phyloP scores from a whole-genome alignment of 345 rosid species.

The Populus alba region DNA sequence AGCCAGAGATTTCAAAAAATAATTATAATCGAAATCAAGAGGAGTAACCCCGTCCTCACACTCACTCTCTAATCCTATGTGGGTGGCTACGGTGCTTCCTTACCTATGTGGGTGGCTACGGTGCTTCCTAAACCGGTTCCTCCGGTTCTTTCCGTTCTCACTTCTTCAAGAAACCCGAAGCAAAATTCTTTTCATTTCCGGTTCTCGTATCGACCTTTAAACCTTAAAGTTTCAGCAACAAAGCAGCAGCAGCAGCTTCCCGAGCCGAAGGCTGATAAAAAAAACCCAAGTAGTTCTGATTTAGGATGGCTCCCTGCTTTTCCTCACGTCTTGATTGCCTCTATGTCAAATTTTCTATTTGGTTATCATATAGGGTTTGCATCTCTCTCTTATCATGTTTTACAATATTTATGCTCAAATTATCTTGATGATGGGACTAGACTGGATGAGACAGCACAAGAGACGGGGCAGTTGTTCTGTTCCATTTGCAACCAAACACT shows the following conservation, averaged over 20 bases:
- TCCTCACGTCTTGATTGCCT: slow-evolving; percentile 61
- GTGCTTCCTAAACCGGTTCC: slow-evolving; percentile 29
- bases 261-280: slow-evolving; percentile 20
- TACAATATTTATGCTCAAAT: not conserved
- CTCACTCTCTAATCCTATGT: slow-evolving; percentile 15
- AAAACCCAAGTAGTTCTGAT: slow-evolving; percentile 29
- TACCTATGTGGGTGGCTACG: slow-evolving; percentile 38
- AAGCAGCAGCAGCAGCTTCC: slow-evolving; percentile 23
- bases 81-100: slow-evolving; percentile 24
- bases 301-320: slow-evolving; percentile 72
- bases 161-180: not conserved
- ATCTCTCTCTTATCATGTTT: not conserved
- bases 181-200: slow-evolving; percentile 8
- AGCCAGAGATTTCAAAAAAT: too few species aligned
- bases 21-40: too few species aligned
- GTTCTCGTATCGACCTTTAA: slow-evolving; percentile 19
- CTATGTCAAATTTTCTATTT: slow-evolving; percentile 73
- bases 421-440: too few species aligned
- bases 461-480: too few species aligned
- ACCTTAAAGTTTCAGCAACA: slow-evolving; percentile 25
- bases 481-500: too few species aligned
- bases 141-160: slow-evolving; percentile 22
- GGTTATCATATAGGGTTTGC: slow-evolving; percentile 79
- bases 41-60: too few species aligned
- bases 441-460: too few species aligned